These are phyloP conservation scores for Raphidocelis subcapitata DNA, from an alignment of 139 green algal species.

Conservation along the genomic window DNA sequence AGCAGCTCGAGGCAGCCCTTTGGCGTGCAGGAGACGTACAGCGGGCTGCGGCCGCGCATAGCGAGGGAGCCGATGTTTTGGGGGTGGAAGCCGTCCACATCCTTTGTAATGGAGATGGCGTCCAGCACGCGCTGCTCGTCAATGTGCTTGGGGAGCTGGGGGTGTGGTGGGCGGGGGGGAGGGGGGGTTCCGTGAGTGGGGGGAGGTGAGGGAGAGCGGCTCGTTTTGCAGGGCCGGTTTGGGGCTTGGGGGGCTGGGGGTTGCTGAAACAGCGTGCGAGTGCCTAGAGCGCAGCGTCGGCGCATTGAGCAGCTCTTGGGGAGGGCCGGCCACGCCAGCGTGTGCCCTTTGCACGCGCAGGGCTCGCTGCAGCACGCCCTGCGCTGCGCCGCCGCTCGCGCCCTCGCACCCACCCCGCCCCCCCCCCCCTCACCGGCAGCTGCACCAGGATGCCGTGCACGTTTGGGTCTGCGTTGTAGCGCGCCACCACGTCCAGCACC, in stretches of 20 bases:
- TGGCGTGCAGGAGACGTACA: constrained; percentile 89
- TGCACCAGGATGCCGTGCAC: constrained; percentile 97
- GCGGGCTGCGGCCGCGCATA: constrained; percentile 77
- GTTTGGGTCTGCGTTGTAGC: constrained; percentile 69
- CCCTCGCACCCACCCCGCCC: too few relatives aligned
- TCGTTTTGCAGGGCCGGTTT: too few relatives aligned
- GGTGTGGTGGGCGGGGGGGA: constrained; percentile 29
- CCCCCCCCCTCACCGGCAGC: constrained; percentile 25
- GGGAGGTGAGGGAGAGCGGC: not conserved
- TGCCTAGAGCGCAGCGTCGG: too few relatives aligned
- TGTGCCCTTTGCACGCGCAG: too few relatives aligned
- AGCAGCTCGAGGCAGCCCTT: constrained; percentile 94
- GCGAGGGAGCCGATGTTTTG: constrained; percentile 87
- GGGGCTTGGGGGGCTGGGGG: too few relatives aligned
- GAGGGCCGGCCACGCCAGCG: too few relatives aligned
- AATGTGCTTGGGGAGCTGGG: constrained; percentile 92
- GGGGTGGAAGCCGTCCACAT: constrained; percentile 96
- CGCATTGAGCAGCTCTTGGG: too few relatives aligned
- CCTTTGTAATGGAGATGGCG: constrained; percentile 87
- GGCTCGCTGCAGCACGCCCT: too few relatives aligned
- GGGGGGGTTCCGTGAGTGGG: not conserved
- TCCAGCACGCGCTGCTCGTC: constrained; percentile 80
- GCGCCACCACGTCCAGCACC: constrained; percentile 61
- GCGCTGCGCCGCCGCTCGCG: too few relatives aligned
- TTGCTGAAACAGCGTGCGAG: too few relatives aligned